Conservation (phyloP, 75 land plant species). For the Cupressus sempervirens region DNA sequence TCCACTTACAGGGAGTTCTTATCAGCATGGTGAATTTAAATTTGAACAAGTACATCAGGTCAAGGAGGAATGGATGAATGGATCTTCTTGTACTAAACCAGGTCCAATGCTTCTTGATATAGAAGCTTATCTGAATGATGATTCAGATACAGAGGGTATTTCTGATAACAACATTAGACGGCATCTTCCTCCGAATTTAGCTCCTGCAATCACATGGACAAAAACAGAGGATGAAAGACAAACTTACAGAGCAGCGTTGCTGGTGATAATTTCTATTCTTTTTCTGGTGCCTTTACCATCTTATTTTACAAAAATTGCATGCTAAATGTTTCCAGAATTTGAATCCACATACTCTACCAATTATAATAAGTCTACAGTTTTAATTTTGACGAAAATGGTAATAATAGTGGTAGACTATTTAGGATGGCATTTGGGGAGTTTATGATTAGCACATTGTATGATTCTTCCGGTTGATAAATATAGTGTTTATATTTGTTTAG, state of each 20-base stretch:
- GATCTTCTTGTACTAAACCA: neutral
- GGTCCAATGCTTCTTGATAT: neutral
- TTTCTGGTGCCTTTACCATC: neutral
- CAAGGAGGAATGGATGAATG: slow-evolving; percentile 7
- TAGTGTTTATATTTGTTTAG: neutral
- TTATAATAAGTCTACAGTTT: neutral
- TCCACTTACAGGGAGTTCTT: neutral
- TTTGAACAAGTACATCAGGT: neutral
- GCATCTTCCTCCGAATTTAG: slow-evolving; percentile 2
- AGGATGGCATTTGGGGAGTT: neutral
- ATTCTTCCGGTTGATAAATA: too few species aligned
- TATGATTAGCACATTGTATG: neutral
- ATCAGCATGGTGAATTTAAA: slow-evolving; percentile 1
- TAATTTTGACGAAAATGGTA: neutral
- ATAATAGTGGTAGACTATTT: neutral
- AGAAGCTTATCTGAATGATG: neutral
- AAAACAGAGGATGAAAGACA: slow-evolving; percentile 6
- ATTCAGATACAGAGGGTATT: slow-evolving; percentile 6
- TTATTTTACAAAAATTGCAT: neutral
- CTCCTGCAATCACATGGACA: neutral
- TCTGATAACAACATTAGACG: neutral
- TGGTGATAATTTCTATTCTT: neutral
- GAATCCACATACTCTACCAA: neutral
- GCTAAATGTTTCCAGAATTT: neutral
- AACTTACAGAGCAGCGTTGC: neutral